Evolutionary conservation across 2,329 filamentous ascomycete genomes (phyloP), one percentile per base, ranked within the genome.

Genomic region (Fusarium pilosicola): DNA sequence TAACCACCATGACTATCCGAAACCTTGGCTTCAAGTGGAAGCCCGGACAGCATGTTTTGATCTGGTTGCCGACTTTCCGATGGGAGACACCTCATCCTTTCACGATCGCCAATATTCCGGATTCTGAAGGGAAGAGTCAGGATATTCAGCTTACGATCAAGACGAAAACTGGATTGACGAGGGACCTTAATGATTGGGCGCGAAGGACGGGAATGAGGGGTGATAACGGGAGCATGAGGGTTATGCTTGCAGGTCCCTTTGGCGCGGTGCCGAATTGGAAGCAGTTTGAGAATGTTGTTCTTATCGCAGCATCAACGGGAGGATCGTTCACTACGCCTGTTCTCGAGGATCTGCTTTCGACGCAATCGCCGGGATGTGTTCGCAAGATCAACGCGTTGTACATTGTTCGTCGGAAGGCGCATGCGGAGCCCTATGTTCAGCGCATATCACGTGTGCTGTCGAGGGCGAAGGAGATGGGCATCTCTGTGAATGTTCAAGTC

Each of bases 71-170:
- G 6, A 59, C 59, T 6, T 76, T 78, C 14, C 56, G 71, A 32
- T 72, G 74, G 62, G 74, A 78, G 42, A 78, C 67, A 6, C 74
- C 77, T 0, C 77, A 78, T 54, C 77, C 77, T 2, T 78, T 78
- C 17, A 79, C 77, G 0, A 78, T 78, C 18, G 56, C 65, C 3
- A 77, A 62, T 44, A 71, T 74, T 8, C 64, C 73, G 20, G 59
- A 54, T 20, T 0, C 48, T 1, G 67, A 77, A 2, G 36, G 36
- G 1, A 45, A 70, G 11, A 65, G 18, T 2, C 68, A 74, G 9
- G 76, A 79, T n/a, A n/a, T 79, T 4, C 68, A 74, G 13, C 46
- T 78, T 1, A 71, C 74, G 3, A 65, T 78, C 2, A 78, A 78
- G 73, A 74, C 77, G 0, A 78, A 78, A 24, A 57, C 46, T 2